Conservation (phyloP, 345 rosid species). For the Microthlaspi erraticum region DNA sequence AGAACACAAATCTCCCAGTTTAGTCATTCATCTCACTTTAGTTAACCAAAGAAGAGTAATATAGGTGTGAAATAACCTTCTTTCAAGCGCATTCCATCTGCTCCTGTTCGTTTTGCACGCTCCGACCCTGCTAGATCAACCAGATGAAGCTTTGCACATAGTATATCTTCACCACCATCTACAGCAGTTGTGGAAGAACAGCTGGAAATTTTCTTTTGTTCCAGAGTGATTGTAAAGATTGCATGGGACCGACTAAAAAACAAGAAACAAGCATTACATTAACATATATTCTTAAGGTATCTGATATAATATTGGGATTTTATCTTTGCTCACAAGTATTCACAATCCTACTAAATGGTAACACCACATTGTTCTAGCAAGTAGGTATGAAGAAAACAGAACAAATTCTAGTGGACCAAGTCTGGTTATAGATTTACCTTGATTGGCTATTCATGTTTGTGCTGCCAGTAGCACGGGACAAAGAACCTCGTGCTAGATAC, state of each 20-base stretch:
- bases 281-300: not conserved
- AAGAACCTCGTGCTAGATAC: constrained; percentile 72
- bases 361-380: constrained; percentile 22
- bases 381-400: not conserved
- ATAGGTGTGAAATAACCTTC: constrained; percentile 61
- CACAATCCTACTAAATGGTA: not conserved
- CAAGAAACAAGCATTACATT: constrained; percentile 6
- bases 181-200: constrained; percentile 48
- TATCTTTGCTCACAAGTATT: not conserved
- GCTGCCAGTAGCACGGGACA: constrained; percentile 91
- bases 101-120: constrained; percentile 95
- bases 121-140: constrained; percentile 98
- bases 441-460: constrained; percentile 99
- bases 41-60: constrained; percentile 27
- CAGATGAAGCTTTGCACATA: constrained; percentile 88
- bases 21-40: constrained; percentile 15
- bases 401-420: constrained; percentile 2
- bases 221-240: constrained; percentile 89
- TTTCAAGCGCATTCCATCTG: constrained; percentile 94
- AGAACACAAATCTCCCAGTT: constrained; percentile 22
- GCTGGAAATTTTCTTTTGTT: constrained; percentile 75
- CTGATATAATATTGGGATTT: not conserved
- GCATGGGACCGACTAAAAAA: constrained; percentile 92
- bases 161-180: constrained; percentile 73
- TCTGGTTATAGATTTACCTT: constrained; percentile 50